Conservation (phyloP, 1,284 basidiomycete genomes). For the Meira nashicola region DNA sequence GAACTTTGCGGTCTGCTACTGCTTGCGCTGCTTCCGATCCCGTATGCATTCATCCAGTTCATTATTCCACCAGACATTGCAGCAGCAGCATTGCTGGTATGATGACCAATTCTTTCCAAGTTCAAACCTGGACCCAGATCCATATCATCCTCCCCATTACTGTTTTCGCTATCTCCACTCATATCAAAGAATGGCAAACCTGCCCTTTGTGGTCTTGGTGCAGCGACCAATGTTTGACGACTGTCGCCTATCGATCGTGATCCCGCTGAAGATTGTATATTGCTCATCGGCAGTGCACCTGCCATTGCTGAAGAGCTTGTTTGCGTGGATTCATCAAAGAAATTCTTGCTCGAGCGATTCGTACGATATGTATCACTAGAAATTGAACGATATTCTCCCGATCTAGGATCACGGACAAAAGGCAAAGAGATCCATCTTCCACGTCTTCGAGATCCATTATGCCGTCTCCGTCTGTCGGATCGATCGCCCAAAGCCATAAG, state of each 20-base stretch:
- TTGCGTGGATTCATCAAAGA: conserved; percentile 1
- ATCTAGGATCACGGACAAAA: conserved; percentile 12
- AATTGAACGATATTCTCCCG: conserved; percentile 1
- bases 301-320: not conserved
- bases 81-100: not conserved
- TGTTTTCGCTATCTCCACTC: conserved; percentile 3
- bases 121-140: conserved; percentile 3
- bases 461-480: conserved; percentile 14
- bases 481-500: conserved; percentile 12
- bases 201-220: conserved; percentile 15
- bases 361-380: not conserved
- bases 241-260: not conserved
- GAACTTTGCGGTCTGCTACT: conserved; percentile 14
- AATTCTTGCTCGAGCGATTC: not conserved
- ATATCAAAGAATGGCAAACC: conserved; percentile 13
- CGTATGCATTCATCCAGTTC: conserved; percentile 28
- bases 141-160: conserved; percentile 1
- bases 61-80: conserved; percentile 15
- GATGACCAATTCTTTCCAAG: not conserved
- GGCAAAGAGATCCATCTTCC: conserved; percentile 31
- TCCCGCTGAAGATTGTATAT: not conserved
- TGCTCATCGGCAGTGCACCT: not conserved
- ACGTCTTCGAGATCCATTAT: conserved; percentile 5
- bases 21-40: conserved; percentile 13
- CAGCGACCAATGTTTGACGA: conserved; percentile 9